Evolutionary conservation across 331 rosid genomes (phyloP), one percentile per base, ranked within the genome.

Genomic region (Ulmus americana): DNA sequence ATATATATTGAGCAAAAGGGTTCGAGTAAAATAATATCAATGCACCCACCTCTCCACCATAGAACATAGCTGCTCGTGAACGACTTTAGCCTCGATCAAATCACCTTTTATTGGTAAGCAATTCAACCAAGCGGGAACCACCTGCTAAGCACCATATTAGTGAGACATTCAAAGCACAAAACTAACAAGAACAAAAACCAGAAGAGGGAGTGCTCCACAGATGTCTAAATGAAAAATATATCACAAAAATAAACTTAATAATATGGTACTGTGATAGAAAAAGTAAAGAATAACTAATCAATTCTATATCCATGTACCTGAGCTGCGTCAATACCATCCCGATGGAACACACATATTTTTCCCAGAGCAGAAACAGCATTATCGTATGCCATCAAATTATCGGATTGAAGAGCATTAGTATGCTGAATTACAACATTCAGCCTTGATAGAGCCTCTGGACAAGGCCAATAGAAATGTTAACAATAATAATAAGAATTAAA

Each of bases 101-200:
- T 91, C 97, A 78, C 94, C 86, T 74, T 88, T 91, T 67, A 91
- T 88, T 12, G 97, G 97, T 77, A 91, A 79, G 80, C 96, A 88
- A 85, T 88, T 91, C 76, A 91, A 84, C 97, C 97, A 91, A 22
- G 87, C 96, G 5, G 96, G 96, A 77, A 91, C 71, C n/a, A 88
- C 90, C 97, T 91, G 77, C 43, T 66, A 86, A 73, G 68, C 58
- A 71, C 55, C 58, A 61, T 39, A 77, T 18, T 35, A 69, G 40
- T 52, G 39, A 10, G 51, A 28, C 22, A 10, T 40, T 10, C 45
- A 35, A 38, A 15, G 45, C 15, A 58, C 51, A 7, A 49, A 38
- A 22, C 68, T 43, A 39, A n/a, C 64, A n/a, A 14, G 46, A 68
- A 70, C 43, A 12, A 42, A 15, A 70, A 51, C 9, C 47, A 11